A percentile compares a stretch with the other conserved stretches of the same genome.
These are phyloP conservation scores for Chenopodium formosanum DNA, from an alignment of 148 eudicot genomes.

Conservation along the genomic window DNA sequence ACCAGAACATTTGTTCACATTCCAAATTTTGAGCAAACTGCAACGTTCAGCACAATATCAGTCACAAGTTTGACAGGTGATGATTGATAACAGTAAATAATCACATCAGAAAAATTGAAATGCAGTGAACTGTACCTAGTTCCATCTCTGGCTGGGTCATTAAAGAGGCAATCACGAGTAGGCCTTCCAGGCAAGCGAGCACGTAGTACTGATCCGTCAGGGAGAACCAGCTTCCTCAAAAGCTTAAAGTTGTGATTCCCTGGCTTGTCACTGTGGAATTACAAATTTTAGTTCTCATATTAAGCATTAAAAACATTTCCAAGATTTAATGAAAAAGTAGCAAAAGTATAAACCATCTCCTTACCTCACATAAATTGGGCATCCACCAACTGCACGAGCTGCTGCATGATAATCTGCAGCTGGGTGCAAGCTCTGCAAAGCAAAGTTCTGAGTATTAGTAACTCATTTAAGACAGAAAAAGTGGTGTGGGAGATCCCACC, in stretches of 20 bases:
- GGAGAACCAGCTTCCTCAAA: conserved; percentile 80
- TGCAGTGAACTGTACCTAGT: conserved; percentile 43
- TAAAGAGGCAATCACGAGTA: conserved; percentile 81
- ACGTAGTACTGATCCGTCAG: conserved; percentile 91
- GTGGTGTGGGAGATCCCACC: neutral
- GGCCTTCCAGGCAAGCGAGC: conserved; percentile 86
- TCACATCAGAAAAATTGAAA: neutral
- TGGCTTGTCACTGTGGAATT: conserved; percentile 74
- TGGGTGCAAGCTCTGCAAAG: conserved; percentile 83
- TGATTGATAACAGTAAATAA: neutral
- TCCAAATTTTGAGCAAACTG: conserved; percentile 95
- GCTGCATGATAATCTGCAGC: conserved; percentile 96
- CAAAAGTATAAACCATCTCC: neutral
- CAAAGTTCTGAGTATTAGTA: conserved; percentile 3
- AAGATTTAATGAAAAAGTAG: too few relatives aligned
- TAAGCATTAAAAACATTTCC: neutral
- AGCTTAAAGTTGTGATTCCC: conserved; percentile 85
- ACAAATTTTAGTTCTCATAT: conserved; percentile 1
- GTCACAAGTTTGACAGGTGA: neutral
- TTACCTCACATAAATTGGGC: conserved; percentile 93
- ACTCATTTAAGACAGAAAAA: neutral
- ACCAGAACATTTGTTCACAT: conserved; percentile 78
- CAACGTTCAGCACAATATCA: conserved; percentile 3
- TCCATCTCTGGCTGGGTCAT: conserved; percentile 93
- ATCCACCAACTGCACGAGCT: conserved; percentile 88